Evolutionary conservation across 768 basidiomycete species (phyloP), one percentile per base, ranked within the genome.

Genomic region (Porpolomopsis calyptriformis): DNA sequence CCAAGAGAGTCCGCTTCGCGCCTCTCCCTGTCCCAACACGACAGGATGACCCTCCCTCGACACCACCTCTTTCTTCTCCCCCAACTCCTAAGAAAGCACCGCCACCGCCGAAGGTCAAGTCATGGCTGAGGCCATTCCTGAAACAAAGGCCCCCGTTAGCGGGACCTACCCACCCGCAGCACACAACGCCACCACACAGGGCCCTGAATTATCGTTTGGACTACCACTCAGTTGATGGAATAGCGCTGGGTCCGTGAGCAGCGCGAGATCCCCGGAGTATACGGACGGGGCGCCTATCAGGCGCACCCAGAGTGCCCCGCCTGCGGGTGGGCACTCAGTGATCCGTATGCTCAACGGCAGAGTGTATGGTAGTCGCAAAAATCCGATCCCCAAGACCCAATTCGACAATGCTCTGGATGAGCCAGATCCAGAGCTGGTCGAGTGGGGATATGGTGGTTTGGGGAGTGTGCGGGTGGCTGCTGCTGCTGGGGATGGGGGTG

Each of bases 381-480:
- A 37, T 29, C 16, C 56, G 8, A 65, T 64, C 41, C 62, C 64
- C 4, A 80, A 85, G n/a, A n/a, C n/a, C 55, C 78, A 72, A 0
- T 85, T 85, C 52, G 81, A 74, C 4, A 79, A 70, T 48, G 78
- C 69, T 11, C 69, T 70, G 4, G 78, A 79, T 23, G 75, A 80
- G 0, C 48, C 56, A 4, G 85, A 87, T 50, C 84, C 84, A 24
- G 83, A 83, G 58, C 92, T 93, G 53, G 86, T 90, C 12, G 90
- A 93, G 61, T 93, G 90, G 90, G 90, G 90, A 0, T 86, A 84
- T 48, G 85, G 85, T 25, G 85, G 85, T 2, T 82, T 90, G 82
- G 89, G 89, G 20, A 74, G 73, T 27, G 73, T 75, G 0, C 64
- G 64, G 24, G 43, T 71, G 63, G 66, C 65, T 59, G 22, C 52